Conservation (phyloP, 1,139 yeast species). For the Kazachstania sp. region DNA sequence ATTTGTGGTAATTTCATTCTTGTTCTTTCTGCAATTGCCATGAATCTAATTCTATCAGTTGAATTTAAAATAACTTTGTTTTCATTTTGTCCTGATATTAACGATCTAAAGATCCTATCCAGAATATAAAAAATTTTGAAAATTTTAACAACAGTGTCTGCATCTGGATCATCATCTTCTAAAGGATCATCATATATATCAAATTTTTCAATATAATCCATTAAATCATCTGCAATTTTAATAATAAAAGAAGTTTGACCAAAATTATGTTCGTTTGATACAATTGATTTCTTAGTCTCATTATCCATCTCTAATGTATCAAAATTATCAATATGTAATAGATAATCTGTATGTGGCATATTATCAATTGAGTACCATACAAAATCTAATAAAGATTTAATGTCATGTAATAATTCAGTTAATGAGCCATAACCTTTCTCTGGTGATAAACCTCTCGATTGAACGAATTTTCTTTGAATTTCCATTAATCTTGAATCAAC, state of each 20-base stretch:
- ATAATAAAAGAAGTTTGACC: conserved; percentile 58
- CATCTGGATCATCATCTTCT: conserved; percentile 11
- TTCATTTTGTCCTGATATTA: conserved; percentile 36
- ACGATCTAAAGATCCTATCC: conserved; percentile 37
- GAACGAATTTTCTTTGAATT: conserved; percentile 58
- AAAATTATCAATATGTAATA: conserved; percentile 10
- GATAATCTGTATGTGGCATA: conserved; percentile 31
- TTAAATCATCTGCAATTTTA: conserved; percentile 55
- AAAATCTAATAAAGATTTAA: conserved; percentile 41
- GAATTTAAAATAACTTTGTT: conserved; percentile 28
- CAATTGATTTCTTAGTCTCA: neutral
- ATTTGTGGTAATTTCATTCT: conserved; percentile 33
- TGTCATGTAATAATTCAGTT: conserved; percentile 38
- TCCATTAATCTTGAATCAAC: conserved; percentile 50
- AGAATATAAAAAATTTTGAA: conserved; percentile 38
- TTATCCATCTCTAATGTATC: conserved; percentile 2
- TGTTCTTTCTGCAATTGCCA: conserved; percentile 41
- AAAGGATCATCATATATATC: conserved; percentile 20
- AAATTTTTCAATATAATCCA: conserved; percentile 50
- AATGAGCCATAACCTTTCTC: conserved; percentile 34
- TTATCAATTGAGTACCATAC: conserved; percentile 49
- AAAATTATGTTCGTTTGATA: conserved; percentile 22
- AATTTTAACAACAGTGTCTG: conserved; percentile 27
- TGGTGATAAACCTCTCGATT: conserved; percentile 42
- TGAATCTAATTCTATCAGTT: conserved; percentile 42